Percentiles rank a stretch among this genome's conserved stretches.
phyloP scores from a whole-genome alignment of 2,329 filamentous ascomycete species.

The Gaeumannomyces tritici region DNA sequence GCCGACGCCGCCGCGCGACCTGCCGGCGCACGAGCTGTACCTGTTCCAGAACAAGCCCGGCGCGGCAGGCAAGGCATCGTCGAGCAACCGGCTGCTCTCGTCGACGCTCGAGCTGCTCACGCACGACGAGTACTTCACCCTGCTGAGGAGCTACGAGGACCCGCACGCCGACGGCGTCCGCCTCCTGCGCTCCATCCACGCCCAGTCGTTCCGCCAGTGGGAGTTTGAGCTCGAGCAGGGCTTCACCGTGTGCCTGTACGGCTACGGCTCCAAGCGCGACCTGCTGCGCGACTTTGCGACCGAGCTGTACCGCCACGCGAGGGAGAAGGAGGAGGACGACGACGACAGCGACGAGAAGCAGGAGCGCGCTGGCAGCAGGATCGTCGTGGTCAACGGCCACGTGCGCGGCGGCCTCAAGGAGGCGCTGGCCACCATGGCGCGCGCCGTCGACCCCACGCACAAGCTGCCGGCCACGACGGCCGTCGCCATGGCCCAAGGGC shows the following conservation, averaged over 20 bases:
- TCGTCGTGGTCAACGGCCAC: conserved; percentile 86
- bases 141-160: conserved; percentile 55
- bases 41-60: conserved; percentile 88
- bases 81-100: conserved; percentile 65
- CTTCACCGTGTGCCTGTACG: conserved; percentile 86
- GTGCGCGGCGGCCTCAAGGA: conserved; percentile 38
- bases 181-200: conserved; percentile 66
- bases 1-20: conserved; percentile 69
- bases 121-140: conserved; percentile 82
- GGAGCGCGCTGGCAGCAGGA: conserved; percentile 36
- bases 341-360: conserved; percentile 22
- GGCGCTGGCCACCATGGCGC: conserved; percentile 58
- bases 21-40: conserved; percentile 84
- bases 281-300: conserved; percentile 69
- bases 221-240: conserved; percentile 76
- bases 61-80: conserved; percentile 58
- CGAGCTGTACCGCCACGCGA: conserved; percentile 45
- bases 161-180: conserved; percentile 60
- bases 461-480: conserved; percentile 47
- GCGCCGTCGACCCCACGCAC: conserved; percentile 44
- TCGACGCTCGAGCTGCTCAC: conserved; percentile 64
- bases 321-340: conserved; percentile 25
- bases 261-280: conserved; percentile 78
- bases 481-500: conserved; percentile 54
- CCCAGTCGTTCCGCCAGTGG: conserved; percentile 84